A percentile compares a stretch with the other conserved stretches of the same genome.
These are phyloP conservation scores for Populus trichocarpa DNA, from an alignment of 441 rosid species.

Conservation along the genomic window DNA sequence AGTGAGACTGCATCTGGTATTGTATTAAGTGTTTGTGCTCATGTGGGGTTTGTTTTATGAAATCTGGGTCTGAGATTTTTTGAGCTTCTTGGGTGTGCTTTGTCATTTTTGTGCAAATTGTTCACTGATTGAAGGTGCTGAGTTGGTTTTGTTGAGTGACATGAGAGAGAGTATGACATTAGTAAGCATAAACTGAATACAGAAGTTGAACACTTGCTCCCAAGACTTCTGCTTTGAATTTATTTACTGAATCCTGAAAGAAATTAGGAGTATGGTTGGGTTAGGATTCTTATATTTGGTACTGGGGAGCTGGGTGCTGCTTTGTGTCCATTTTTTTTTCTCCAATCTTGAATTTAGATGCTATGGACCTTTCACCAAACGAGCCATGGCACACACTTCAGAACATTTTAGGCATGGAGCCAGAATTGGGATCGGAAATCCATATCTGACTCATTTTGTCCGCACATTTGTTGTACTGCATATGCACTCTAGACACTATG, in stretches of 20 bases:
- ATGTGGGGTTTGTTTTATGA: background rate
- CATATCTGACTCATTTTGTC: background rate
- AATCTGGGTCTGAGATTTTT: background rate
- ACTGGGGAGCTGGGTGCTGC: background rate
- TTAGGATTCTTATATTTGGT: background rate
- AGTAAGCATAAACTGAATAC: background rate
- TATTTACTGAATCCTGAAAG: background rate
- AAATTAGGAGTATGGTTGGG: background rate
- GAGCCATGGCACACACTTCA: background rate
- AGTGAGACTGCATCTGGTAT: background rate
- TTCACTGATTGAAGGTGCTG: conserved; percentile 30
- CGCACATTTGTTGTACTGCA: background rate
- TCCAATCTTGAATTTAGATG: background rate
- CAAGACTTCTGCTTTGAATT: background rate
- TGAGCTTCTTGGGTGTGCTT: background rate
- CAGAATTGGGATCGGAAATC: background rate
- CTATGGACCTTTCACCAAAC: background rate
- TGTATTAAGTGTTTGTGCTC: conserved; percentile 21
- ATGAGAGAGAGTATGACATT: background rate
- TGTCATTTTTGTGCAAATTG: conserved; percentile 38
- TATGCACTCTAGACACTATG: background rate
- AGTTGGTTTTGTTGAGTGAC: conserved; percentile 33
- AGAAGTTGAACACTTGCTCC: background rate
- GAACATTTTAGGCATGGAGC: background rate
- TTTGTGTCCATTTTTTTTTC: background rate